Evolutionary conservation across 1,284 basidiomycete genomes (phyloP), one percentile per base, ranked within the genome.

Genomic region (Austroboletus niveus): DNA sequence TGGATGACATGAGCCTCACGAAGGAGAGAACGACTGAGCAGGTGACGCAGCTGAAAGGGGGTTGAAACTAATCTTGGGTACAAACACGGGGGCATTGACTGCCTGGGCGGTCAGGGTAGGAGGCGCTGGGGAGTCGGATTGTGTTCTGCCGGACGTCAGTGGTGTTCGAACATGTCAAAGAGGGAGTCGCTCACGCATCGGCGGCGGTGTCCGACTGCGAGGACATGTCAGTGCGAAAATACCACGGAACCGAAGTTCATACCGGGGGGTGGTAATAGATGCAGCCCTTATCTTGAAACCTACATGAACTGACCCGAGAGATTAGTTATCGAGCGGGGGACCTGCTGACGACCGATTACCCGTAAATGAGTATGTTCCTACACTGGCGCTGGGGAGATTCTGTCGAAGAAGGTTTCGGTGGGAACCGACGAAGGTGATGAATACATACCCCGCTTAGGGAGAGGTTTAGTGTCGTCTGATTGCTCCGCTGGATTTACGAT

Each of bases 361-460:
- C 92, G 65, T 93, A 89, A 59, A 94, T 93, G 68, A 89, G 75
- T 50, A 92, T 84, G 75, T 94, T 94, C 66, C 87, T 83, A 72
- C 92, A 94, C 65, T 92, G 85, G 45, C 87, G 80, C 66, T 88
- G 86, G 29, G 81, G 76, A 48, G 80, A 75, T 70, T 88, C 86
- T 87, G 61, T 48, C 41, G 43, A 34, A 43, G 42, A 54, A 42
- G 20, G 49, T 54, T 47, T 48, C 32, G 55, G 43, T 17, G 11
- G 7, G 53, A 31, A 44, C n/a, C n/a, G 10, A 46, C 10, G 49
- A 45, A 27, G 34, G 20, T 32, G 35, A 29, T 10, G 24, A 12
- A 29, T 17, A 64, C 68, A 49, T 56, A 78, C 79, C 78, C 64
- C 72, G 73, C 70, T 69, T 80, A 14, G 61, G 60, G 29, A 67